Percentiles rank a stretch among this genome's conserved stretches.
phyloP scores from a whole-genome alignment of 352 stramenopile species.

The Globisporangium polare region DNA sequence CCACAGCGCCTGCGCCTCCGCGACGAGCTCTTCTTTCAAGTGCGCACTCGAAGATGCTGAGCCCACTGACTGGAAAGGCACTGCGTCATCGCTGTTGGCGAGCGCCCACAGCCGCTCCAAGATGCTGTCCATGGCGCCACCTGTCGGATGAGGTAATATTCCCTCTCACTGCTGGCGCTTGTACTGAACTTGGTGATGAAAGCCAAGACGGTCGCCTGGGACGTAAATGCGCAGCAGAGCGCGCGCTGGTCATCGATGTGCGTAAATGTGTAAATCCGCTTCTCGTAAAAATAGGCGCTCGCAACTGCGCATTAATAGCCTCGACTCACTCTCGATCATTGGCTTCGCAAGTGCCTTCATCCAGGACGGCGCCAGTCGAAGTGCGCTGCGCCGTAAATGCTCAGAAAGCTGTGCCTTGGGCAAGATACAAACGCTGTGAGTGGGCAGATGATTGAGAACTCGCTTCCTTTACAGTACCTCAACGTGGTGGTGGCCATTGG shows the following conservation, averaged over 20 bases:
- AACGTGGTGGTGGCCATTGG: background rate
- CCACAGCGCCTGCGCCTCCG: conserved; percentile 52
- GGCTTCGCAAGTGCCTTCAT: background rate
- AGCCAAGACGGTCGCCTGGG: background rate
- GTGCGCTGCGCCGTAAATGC: too few species aligned
- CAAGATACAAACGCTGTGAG: background rate
- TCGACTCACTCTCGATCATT: background rate
- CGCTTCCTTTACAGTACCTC: background rate
- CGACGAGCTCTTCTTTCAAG: conserved; percentile 18
- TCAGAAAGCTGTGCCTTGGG: background rate
- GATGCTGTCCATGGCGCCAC: conserved; percentile 34
- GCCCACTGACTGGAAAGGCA: background rate
- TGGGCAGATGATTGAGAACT: background rate
- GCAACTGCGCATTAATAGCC: background rate
- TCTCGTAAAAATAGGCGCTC: background rate
- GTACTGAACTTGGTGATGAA: background rate
- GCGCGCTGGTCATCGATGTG: background rate
- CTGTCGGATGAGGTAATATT: too few species aligned
- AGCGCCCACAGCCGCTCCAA: conserved; percentile 39
- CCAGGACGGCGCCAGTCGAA: background rate
- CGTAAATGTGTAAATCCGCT: background rate
- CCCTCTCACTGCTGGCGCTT: background rate
- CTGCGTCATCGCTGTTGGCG: conserved; percentile 22
- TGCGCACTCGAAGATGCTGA: background rate
- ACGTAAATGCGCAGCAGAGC: background rate